Base-by-base conservation (phyloP, 768 basidiomycete species). In the Xerocomus spinulosus region DNA sequence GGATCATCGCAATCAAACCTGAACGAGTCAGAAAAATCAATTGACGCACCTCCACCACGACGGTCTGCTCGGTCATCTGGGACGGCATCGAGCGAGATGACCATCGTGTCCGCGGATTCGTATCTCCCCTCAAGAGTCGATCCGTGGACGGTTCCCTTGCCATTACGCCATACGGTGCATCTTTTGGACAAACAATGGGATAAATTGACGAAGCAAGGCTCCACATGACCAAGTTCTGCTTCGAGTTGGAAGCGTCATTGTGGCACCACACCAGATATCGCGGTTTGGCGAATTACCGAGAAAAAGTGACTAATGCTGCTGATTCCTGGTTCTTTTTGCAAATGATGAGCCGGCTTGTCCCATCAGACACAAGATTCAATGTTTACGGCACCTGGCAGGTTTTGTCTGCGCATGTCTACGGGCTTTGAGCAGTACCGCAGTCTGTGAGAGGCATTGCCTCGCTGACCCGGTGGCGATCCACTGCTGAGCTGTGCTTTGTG, bases 401-500 rank as follows among this genome's bases (percentile, higher is more conserved):
- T 48, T 40, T n/a, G n/a, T n/a, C n/a, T n/a, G n/a, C n/a, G n/a
- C n/a, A n/a, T n/a, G n/a, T n/a, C n/a, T n/a, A n/a, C n/a, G n/a
- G n/a, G n/a, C n/a, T n/a, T n/a, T n/a, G n/a, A n/a, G n/a, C n/a
- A n/a, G n/a, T n/a, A n/a, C n/a, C n/a, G n/a, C n/a, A n/a, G n/a
- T n/a, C n/a, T n/a, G n/a, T 45, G 20, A 20, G 33, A 9, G 21
- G 32, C 39, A 44, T 40, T 25, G 15, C 36, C 13, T 6, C 13
- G 13, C 21, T 3, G n/a, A n/a, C n/a, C n/a, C n/a, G n/a, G n/a
- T n/a, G n/a, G 38, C 48, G 44, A 46, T 47, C 14, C 43, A 15
- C 30, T 25, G 9, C 21, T 26, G 42, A 49, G 57, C 51, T 29
- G 49, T 48, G 42, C 59, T 63, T 63, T 60, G 59, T 61, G 59